These are phyloP conservation scores for Ciborinia camelliae DNA, from an alignment of 2,329 filamentous ascomycete genomes.

Conservation along the genomic window DNA sequence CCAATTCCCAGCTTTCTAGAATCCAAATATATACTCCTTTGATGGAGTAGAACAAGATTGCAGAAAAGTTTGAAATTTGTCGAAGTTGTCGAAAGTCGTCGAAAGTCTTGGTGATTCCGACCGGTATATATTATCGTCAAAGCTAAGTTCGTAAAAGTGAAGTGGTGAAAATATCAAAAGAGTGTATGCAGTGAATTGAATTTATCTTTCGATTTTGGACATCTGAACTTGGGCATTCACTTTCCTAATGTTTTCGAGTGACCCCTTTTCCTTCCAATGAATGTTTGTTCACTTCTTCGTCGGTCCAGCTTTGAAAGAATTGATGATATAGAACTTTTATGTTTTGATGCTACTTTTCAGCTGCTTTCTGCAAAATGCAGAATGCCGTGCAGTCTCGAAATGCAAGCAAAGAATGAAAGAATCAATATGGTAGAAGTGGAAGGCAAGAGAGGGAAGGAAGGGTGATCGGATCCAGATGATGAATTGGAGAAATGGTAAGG, in stretches of 20 bases:
- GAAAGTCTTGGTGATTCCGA: background rate
- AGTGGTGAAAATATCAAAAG: background rate
- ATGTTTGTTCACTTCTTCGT: background rate
- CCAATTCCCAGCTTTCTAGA: background rate
- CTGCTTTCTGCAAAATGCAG: conserved; percentile 18
- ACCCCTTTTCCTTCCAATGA: background rate
- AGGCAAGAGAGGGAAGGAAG: background rate
- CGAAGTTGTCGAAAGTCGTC: background rate
- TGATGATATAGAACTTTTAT: background rate
- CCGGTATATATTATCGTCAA: background rate
- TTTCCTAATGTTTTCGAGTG: background rate
- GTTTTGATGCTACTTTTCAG: conserved; percentile 5
- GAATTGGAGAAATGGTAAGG: background rate
- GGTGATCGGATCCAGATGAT: conserved; percentile 3
- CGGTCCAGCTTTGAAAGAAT: background rate
- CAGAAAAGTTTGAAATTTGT: background rate
- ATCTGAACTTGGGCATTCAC: conserved; percentile 11
- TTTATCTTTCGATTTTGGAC: conserved; percentile 3
- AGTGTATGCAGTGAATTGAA: conserved; percentile 5
- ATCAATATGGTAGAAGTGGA: background rate
- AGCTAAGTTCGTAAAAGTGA: too few species aligned
- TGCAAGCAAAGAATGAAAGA: conserved; percentile 7
- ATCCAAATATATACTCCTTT: conserved; percentile 6
- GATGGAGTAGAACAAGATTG: background rate
- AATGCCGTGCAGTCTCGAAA: conserved; percentile 16